Evolutionary conservation across 75 land plant genomes (phyloP).

Genomic region (Sequoiadendron giganteum): DNA sequence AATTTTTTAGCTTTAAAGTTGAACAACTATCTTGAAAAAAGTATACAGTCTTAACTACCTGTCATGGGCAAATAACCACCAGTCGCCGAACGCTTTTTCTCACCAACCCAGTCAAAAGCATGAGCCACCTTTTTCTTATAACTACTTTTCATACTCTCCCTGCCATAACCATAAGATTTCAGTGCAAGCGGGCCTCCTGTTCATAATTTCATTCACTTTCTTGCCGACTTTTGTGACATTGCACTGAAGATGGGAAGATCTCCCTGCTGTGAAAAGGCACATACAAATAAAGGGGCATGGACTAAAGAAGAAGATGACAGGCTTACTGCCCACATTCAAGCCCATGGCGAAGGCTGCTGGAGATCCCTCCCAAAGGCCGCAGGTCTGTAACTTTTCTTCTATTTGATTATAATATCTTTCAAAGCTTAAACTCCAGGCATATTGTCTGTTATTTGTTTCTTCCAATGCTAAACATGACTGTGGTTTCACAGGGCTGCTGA

Average conservation of each 20-base stretch:
- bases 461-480: neutral
- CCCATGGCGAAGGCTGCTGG: conserved; percentile 35
- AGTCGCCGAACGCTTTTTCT: neutral
- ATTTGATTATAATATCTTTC: too few species aligned
- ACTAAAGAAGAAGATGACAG: conserved; percentile 28
- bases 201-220: neutral
- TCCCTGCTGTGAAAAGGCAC: conserved; percentile 32
- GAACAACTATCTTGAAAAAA: neutral
- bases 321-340: conserved; percentile 23
- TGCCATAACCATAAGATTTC: too few species aligned
- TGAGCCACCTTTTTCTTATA: neutral
- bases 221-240: neutral
- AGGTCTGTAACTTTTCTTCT: neutral
- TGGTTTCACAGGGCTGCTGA: conserved; percentile 27
- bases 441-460: too few species aligned
- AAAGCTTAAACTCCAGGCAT: too few species aligned
- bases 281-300: conserved; percentile 34
- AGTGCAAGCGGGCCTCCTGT: neutral
- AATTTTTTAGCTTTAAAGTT: neutral
- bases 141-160: neutral
- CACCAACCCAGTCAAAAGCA: conserved; percentile 1
- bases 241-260: conserved; percentile 28
- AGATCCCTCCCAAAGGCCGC: conserved; percentile 33
- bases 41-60: neutral
- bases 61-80: neutral